Percentiles rank a stretch among this genome's conserved stretches.
These are phyloP conservation scores for Fusarium decemcellulare DNA, from an alignment of 2,329 filamentous ascomycete genomes.

Conservation along the genomic window DNA sequence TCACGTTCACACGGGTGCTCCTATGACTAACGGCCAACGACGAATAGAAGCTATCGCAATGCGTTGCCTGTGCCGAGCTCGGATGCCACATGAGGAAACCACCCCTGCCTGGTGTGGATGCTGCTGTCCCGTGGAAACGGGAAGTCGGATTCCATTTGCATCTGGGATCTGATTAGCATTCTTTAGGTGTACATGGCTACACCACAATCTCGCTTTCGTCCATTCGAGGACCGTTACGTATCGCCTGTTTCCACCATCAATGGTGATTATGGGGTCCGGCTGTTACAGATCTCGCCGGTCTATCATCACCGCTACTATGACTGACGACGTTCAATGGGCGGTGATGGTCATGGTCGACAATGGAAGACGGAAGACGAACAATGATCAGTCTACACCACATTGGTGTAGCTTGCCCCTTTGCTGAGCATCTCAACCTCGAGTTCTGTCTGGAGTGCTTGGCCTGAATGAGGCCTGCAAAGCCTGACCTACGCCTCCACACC, in stretches of 20 bases:
- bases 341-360: slow-evolving; percentile 10
- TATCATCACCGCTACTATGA: slow-evolving; percentile 41
- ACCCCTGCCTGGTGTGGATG: slow-evolving; percentile 35
- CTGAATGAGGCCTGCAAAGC: slow-evolving; percentile 46
- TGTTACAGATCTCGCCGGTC: slow-evolving; percentile 41
- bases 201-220: slow-evolving; percentile 29
- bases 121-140: slow-evolving; percentile 23
- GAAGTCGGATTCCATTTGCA: slow-evolving; percentile 30
- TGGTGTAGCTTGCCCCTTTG: slow-evolving; percentile 16
- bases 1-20: slow-evolving; percentile 39
- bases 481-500: slow-evolving; percentile 49
- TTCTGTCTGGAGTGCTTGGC: slow-evolving; percentile 37
- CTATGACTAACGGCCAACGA: slow-evolving; percentile 37
- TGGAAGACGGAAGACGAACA: slow-evolving; percentile 22
- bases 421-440: slow-evolving; percentile 30
- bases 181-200: slow-evolving; percentile 21
- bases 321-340: slow-evolving; percentile 27
- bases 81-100: slow-evolving; percentile 45
- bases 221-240: slow-evolving; percentile 39
- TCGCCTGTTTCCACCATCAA: slow-evolving; percentile 38
- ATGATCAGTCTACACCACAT: slow-evolving; percentile 23
- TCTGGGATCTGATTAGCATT: slow-evolving; percentile 35
- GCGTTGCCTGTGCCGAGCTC: slow-evolving; percentile 38
- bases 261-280: slow-evolving; percentile 35
- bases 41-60: slow-evolving; percentile 39